Evolutionary conservation across 1,284 basidiomycete genomes (phyloP).

Genomic region (Earliella scabrosa): DNA sequence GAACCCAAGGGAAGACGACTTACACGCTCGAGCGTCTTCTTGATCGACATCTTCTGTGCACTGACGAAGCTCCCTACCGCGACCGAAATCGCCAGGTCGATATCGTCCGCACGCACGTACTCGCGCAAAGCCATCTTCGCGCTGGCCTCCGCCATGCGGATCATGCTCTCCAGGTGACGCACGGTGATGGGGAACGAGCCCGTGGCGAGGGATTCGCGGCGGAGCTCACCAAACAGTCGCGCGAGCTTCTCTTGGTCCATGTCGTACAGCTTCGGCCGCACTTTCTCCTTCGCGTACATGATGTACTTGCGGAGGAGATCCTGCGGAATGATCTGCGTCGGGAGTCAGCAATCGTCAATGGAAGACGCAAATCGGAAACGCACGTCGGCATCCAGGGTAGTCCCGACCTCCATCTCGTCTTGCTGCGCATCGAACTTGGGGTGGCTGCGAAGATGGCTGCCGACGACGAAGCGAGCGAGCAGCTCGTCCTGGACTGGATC

Average conservation of each 20-base stretch:
- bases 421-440: conserved; percentile 87
- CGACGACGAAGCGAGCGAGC: conserved; percentile 96
- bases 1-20: conserved; percentile 35
- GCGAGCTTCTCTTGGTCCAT: conserved; percentile 96
- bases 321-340: conserved; percentile 88
- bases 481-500: conserved; percentile 98
- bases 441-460: conserved; percentile 93
- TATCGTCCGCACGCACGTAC: conserved; percentile 95
- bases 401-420: conserved; percentile 90
- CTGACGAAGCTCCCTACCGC: conserved; percentile 94
- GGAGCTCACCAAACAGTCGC: conserved; percentile 94
- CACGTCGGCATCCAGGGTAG: conserved; percentile 91
- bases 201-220: conserved; percentile 94
- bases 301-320: conserved; percentile 97
- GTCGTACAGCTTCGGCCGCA: conserved; percentile 91
- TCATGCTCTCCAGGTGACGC: conserved; percentile 98
- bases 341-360: neutral
- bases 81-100: conserved; percentile 96
- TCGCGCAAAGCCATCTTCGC: conserved; percentile 99
- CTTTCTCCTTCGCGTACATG: conserved; percentile 96
- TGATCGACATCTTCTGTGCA: conserved; percentile 98
- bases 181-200: conserved; percentile 99
- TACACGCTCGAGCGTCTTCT: conserved; percentile 95
- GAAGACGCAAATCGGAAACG: conserved; percentile 31
- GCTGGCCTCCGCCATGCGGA: conserved; percentile 97